Evolutionary conservation across 139 green algal species (phyloP).

Genomic region (Micromonas commoda): DNA sequence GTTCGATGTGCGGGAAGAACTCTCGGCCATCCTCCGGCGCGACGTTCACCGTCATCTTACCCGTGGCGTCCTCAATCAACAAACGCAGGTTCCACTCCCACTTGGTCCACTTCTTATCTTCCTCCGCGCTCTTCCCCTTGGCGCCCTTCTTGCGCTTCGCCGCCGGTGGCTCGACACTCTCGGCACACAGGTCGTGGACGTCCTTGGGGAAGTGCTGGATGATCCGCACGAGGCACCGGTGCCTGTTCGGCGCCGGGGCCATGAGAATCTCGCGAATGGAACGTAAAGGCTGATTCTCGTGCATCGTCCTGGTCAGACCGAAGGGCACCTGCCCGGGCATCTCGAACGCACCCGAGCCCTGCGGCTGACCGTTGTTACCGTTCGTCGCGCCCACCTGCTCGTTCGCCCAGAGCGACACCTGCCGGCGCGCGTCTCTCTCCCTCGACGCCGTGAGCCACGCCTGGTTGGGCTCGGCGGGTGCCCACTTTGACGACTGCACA

Average conservation of each 20-base stretch:
- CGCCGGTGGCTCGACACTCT: background rate
- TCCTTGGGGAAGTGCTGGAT: background rate
- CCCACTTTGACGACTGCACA: background rate
- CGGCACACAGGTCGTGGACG: background rate
- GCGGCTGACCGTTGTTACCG: background rate
- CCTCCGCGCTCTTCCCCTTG: background rate
- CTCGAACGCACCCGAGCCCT: background rate
- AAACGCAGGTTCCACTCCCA: background rate
- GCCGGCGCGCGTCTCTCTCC: background rate
- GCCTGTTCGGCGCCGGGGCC: too few relatives aligned
- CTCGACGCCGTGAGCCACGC: background rate
- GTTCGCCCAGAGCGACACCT: background rate
- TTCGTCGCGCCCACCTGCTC: background rate
- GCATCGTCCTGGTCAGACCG: background rate
- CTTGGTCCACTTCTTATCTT: background rate
- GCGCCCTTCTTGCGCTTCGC: background rate
- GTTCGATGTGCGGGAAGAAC: constrained; percentile 1
- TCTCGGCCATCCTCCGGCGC: background rate
- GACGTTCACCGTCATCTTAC: background rate
- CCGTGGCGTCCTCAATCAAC: background rate
- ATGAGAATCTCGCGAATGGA: background rate
- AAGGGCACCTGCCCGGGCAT: background rate
- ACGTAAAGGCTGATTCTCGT: background rate
- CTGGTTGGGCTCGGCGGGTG: background rate
- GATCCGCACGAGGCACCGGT: background rate